phyloP scores from a whole-genome alignment of 2,329 filamentous ascomycete species.

The Thielaviopsis punctulata region DNA sequence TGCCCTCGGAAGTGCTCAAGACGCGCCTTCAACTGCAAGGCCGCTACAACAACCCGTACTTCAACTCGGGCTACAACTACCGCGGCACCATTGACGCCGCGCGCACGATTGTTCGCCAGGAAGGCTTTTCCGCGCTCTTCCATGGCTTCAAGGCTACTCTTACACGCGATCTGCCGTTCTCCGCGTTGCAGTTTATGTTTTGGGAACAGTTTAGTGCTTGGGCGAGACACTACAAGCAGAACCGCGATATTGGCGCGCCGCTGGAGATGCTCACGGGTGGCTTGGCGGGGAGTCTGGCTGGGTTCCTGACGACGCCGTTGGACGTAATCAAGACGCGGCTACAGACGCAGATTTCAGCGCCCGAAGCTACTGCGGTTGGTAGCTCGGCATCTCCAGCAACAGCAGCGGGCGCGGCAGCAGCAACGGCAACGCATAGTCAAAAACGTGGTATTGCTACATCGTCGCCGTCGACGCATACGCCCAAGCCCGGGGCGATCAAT shows the following conservation, averaged over 20 bases:
- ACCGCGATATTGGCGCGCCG: conserved; percentile 66
- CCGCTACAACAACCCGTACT: conserved; percentile 85
- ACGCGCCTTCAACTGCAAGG: conserved; percentile 93
- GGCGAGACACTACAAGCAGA: conserved; percentile 63
- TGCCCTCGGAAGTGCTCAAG: conserved; percentile 93
- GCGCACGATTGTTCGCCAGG: conserved; percentile 64
- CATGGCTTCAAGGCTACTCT: conserved; percentile 95
- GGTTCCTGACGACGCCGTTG: conserved; percentile 84
- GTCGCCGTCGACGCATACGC: conserved; percentile 68
- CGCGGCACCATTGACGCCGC: conserved; percentile 68
- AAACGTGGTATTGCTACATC: conserved; percentile 74
- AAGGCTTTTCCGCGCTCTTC: conserved; percentile 76
- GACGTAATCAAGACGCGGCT: conserved; percentile 96
- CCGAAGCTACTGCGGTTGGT: conserved; percentile 19
- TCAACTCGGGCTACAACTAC: conserved; percentile 92
- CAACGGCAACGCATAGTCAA: conserved; percentile 24
- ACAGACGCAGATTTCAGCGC: conserved; percentile 61
- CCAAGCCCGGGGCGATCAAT: conserved; percentile 58
- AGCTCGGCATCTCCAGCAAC: conserved; percentile 13
- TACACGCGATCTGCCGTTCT: conserved; percentile 87
- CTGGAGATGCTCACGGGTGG: conserved; percentile 82
- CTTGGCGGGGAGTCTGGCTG: conserved; percentile 78
- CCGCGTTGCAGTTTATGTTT: conserved; percentile 91
- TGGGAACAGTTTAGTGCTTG: conserved; percentile 84
- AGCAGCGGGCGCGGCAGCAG: neutral